Percentiles rank a stretch among this genome's conserved stretches.
Conservation (phyloP, 257 asterid genomes). For the Nicotiana attenuata region DNA sequence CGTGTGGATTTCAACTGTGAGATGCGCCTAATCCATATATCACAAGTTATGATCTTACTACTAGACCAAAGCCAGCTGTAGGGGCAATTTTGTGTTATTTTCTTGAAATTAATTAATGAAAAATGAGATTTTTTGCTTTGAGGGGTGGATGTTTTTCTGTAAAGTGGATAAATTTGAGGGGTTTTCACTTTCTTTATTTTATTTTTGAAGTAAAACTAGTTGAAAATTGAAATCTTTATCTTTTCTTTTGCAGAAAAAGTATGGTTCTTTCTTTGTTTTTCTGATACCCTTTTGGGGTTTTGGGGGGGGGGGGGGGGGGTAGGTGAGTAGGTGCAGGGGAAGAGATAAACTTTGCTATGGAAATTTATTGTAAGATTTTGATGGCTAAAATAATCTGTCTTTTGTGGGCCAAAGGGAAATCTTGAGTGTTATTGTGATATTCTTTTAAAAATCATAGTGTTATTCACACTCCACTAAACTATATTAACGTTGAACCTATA, state of each 20-base stretch:
- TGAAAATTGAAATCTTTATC: not conserved
- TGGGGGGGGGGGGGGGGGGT: too few relatives aligned
- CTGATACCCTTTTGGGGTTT: not conserved
- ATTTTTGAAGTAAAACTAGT: not conserved
- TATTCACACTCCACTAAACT: not conserved
- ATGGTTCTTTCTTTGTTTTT: not conserved
- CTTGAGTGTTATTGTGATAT: not conserved
- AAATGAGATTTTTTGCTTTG: too few relatives aligned
- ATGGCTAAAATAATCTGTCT: not conserved
- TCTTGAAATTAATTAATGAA: not conserved
- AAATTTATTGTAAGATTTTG: not conserved
- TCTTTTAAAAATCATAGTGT: not conserved
- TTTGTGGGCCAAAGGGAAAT: not conserved
- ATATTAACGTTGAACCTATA: not conserved
- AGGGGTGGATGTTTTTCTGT: too few relatives aligned
- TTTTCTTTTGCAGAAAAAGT: not conserved
- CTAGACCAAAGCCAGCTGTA: too few relatives aligned
- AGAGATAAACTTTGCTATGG: not conserved
- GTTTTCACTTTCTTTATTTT: not conserved
- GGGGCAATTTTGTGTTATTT: not conserved
- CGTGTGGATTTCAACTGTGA: too few relatives aligned
- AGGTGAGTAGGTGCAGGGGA: not conserved
- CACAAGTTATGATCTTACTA: too few relatives aligned
- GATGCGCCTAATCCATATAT: too few relatives aligned
- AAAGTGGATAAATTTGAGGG: too few relatives aligned